Conservation (phyloP, 768 basidiomycete genomes). For the Russula emetica region DNA sequence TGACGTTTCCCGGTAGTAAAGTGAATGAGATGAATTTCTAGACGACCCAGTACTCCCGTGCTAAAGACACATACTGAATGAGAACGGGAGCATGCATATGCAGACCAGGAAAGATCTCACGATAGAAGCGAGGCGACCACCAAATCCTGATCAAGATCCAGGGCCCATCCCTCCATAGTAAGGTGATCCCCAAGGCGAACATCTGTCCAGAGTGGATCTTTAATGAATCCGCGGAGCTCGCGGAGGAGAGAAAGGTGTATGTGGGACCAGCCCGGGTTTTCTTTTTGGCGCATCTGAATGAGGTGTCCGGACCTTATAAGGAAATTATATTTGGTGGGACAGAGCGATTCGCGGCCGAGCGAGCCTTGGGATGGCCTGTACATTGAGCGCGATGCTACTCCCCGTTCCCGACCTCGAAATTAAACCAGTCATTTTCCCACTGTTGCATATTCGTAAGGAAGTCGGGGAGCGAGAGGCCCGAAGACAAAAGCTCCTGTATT, state of each 20-base stretch:
- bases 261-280: slow-evolving; percentile 11
- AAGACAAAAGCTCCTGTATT: slow-evolving; percentile 12
- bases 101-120: slow-evolving; percentile 3
- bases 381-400: neutral
- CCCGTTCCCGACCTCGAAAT: neutral
- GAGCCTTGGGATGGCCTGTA: neutral
- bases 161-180: slow-evolving; percentile 19
- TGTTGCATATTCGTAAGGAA: neutral
- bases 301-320: slow-evolving; percentile 13
- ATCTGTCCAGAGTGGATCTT: neutral
- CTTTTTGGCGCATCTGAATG: neutral
- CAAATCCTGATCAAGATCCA: slow-evolving; percentile 18
- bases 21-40: slow-evolving; percentile 5
- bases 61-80: slow-evolving; percentile 1
- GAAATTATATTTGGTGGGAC: neutral
- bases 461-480: neutral
- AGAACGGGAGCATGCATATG: neutral
- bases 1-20: slow-evolving; percentile 6
- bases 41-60: neutral
- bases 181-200: slow-evolving; percentile 28
- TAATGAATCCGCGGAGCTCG: neutral
- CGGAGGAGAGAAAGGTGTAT: slow-evolving; percentile 5
- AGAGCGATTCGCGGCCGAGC: neutral
- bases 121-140: slow-evolving; percentile 1
- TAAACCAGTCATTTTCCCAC: slow-evolving; percentile 19